Base-by-base conservation (phyloP, 345 rosid species). In the Citrus hindsii region DNA sequence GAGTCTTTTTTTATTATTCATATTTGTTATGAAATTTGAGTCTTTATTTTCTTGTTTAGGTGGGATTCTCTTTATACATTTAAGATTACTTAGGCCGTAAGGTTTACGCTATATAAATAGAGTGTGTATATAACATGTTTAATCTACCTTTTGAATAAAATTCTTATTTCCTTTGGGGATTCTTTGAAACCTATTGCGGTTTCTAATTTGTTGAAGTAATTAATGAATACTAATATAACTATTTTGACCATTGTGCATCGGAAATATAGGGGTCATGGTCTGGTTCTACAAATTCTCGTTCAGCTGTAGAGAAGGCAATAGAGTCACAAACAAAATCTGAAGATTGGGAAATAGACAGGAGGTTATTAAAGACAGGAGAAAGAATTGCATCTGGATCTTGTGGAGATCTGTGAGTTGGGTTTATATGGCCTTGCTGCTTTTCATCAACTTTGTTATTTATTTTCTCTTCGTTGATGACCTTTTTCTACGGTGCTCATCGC, bases 331-430 rank as follows among this genome's bases (percentile, higher is more conserved):
- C 63, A 67, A 82, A 77, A 77, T 69, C 84, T 76, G 83, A 82
- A 69, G 87, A 83, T 61, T 83, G 87, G 87, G 97, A 92, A 81
- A 85, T 92, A 59, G 90, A 92, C 72, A 81, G 88, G 74, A 81
- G 84, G 80, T 75, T 90, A 67, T 77, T 92, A 77, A 88, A 87
- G 81, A 85, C 82, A 38, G 92, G 90, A 81, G 92, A 88, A 73
- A 87, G 80, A 84, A 89, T 92, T 82, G 91, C 87, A 19, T 86
- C 87, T 82, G 94, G 94, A 63, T 89, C 92, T 74, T 88, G 88
- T 84, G 97, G 94, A 73, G 94, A 92, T 80, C 67, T 92, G 97
- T 92, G 70, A 89, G 92, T 83, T 80, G 40, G 46, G 69, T 38
- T 51, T 77, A 25, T 71, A 59, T 56, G 13, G 58, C 80, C 24